Percentiles rank a stretch among this genome's conserved stretches.
Conservation (phyloP, 108 stramenopile species). For the Cyclotella cryptica region DNA sequence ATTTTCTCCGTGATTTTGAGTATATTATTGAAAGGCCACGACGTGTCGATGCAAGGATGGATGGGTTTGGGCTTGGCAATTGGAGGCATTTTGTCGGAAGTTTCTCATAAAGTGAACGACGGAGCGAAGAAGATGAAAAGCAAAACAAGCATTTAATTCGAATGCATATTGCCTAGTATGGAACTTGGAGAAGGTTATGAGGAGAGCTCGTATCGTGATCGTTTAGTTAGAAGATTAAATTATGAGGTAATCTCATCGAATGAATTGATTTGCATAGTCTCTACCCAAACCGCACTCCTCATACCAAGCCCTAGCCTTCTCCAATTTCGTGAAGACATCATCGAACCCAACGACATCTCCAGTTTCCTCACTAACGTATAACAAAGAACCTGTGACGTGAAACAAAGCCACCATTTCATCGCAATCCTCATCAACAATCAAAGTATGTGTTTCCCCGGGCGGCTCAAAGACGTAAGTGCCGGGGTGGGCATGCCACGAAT, state of each 20-base stretch:
- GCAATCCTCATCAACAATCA: constrained; percentile 75
- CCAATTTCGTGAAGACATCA: constrained; percentile 84
- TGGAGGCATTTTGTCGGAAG: constrained; percentile 73
- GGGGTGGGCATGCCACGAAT: constrained; percentile 74
- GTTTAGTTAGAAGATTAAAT: background rate
- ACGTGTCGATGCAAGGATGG: constrained; percentile 63
- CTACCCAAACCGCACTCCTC: constrained; percentile 66
- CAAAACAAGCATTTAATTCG: constrained; percentile 28
- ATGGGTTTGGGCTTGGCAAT: constrained; percentile 70
- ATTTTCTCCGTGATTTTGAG: constrained; percentile 90
- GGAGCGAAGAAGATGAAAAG: constrained; percentile 39
- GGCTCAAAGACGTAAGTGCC: constrained; percentile 85
- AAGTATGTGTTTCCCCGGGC: constrained; percentile 82
- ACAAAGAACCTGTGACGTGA: constrained; percentile 78
- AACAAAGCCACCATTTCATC: constrained; percentile 86
- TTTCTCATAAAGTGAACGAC: constrained; percentile 46
- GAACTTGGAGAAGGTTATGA: background rate
- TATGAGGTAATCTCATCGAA: background rate
- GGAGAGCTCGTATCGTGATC: background rate
- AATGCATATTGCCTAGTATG: background rate
- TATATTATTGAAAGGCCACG: constrained; percentile 77
- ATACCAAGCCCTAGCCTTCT: constrained; percentile 78
- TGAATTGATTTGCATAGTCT: constrained; percentile 25
- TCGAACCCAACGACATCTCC: constrained; percentile 74
- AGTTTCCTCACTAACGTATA: constrained; percentile 73